These are phyloP conservation scores for Trapa bicornis DNA, from an alignment of 345 rosid genomes.

Conservation along the genomic window DNA sequence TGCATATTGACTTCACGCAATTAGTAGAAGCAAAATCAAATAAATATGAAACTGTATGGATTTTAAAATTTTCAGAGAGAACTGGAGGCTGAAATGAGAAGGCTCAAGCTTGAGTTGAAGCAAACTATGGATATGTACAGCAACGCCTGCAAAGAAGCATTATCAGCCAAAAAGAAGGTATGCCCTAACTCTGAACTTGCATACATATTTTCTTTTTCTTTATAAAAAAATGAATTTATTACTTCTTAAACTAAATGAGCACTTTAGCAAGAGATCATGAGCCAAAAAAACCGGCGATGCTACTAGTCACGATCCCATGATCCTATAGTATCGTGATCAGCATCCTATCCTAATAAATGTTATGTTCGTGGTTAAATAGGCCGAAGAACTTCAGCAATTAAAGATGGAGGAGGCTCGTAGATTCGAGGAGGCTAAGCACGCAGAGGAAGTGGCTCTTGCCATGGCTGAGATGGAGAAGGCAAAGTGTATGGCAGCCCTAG, in stretches of 20 bases:
- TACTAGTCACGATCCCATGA: too few species aligned
- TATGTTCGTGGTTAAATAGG: slow-evolving; percentile 26
- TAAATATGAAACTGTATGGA: not conserved
- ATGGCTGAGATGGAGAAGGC: slow-evolving; percentile 78
- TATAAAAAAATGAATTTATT: too few species aligned
- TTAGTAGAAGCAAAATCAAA: too few species aligned
- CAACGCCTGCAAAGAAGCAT: slow-evolving; percentile 83
- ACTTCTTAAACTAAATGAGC: too few species aligned
- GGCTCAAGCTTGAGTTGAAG: slow-evolving; percentile 67
- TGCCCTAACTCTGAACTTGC: not conserved
- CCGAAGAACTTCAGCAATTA: slow-evolving; percentile 56
- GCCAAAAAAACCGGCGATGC: too few species aligned
- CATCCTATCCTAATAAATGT: too few species aligned
- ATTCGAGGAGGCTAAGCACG: slow-evolving; percentile 54
- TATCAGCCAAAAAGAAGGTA: slow-evolving; percentile 62
- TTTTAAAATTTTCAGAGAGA: slow-evolving; percentile 33
- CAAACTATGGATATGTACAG: slow-evolving; percentile 92
- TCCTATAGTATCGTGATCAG: too few species aligned
- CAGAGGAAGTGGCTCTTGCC: slow-evolving; percentile 75
- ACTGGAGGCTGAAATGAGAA: slow-evolving; percentile 81
- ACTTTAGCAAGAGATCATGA: too few species aligned
- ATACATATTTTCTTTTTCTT: too few species aligned
- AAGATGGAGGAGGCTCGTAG: slow-evolving; percentile 55
- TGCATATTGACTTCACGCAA: too few species aligned
- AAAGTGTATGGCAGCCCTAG: slow-evolving; percentile 67